Conservation (phyloP, 1,139 yeast species). For the Candida albicans region DNA sequence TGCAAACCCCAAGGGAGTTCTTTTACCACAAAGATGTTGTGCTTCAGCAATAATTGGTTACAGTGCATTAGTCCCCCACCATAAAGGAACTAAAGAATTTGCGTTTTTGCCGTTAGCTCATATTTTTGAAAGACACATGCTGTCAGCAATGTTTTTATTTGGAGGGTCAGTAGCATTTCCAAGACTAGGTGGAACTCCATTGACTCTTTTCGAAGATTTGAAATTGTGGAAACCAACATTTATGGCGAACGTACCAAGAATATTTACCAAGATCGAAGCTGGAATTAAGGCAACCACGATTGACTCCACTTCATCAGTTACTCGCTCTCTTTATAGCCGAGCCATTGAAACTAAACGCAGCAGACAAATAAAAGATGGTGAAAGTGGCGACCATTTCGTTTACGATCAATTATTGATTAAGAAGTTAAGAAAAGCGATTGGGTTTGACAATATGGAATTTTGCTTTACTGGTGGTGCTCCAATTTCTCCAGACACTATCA, state of each 20-base stretch:
- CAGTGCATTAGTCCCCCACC: conserved; percentile 13
- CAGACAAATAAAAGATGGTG: conserved; percentile 23
- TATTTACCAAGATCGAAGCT: conserved; percentile 60
- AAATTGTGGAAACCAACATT: conserved; percentile 52
- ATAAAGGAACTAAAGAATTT: conserved; percentile 20
- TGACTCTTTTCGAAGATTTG: conserved; percentile 57
- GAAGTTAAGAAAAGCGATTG: conserved; percentile 55
- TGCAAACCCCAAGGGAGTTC: conserved; percentile 41
- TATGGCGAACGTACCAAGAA: conserved; percentile 64
- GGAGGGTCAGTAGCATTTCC: conserved; percentile 49
- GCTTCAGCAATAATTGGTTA: conserved; percentile 21
- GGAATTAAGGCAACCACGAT: conserved; percentile 45
- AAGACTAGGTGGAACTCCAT: conserved; percentile 41
- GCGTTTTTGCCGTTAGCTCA: conserved; percentile 39
- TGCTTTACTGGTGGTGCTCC: conserved; percentile 75
- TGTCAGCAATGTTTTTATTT: conserved; percentile 27
- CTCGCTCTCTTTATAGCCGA: conserved; percentile 19
- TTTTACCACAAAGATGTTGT: conserved; percentile 32
- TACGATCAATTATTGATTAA: conserved; percentile 53
- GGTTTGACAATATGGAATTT: conserved; percentile 49
- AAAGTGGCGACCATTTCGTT: conserved; percentile 28
- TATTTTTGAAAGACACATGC: conserved; percentile 39
- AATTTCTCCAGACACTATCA: conserved; percentile 57
- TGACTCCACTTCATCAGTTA: conserved; percentile 18
- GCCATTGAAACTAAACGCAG: conserved; percentile 21